phyloP scores from a whole-genome alignment of 2,329 filamentous ascomycete species.

The Hypomyces rosellus region DNA sequence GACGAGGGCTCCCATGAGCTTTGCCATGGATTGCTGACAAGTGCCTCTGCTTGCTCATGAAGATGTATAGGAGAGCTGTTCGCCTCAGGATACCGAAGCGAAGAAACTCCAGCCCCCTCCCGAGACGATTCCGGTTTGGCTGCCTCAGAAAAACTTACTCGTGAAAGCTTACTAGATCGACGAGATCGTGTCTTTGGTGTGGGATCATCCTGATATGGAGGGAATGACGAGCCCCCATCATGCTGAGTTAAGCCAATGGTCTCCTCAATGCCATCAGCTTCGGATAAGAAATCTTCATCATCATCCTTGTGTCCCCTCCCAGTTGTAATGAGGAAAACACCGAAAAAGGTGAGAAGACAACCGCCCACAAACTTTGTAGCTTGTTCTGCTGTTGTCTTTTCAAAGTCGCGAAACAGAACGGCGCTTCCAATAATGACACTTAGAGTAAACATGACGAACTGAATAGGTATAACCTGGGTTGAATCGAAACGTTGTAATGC shows the following conservation, averaged over 20 bases:
- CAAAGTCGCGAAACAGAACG: conserved; percentile 89
- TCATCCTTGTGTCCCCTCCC: conserved; percentile 60
- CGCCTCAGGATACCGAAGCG: conserved; percentile 27
- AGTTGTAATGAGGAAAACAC: conserved; percentile 95
- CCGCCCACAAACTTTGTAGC: conserved; percentile 83
- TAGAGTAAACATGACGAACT: conserved; percentile 94
- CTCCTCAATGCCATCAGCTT: conserved; percentile 56
- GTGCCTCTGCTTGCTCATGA: conserved; percentile 30
- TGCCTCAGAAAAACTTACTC: conserved; percentile 37
- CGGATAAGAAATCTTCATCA: conserved; percentile 46
- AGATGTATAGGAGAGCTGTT: conserved; percentile 27
- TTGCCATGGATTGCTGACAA: conserved; percentile 40
- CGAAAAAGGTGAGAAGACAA: conserved; percentile 86
- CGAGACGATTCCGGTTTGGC: conserved; percentile 31
- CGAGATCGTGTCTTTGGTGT: conserved; percentile 32
- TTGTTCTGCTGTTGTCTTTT: conserved; percentile 67
- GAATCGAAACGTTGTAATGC: conserved; percentile 88
- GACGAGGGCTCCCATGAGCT: conserved; percentile 27
- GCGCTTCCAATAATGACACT: conserved; percentile 94
- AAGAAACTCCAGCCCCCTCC: conserved; percentile 30
- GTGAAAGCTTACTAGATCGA: conserved; percentile 43
- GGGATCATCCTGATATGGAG: conserved; percentile 15
- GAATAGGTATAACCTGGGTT: conserved; percentile 94
- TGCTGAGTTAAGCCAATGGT: conserved; percentile 55
- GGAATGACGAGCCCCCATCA: conserved; percentile 21